phyloP scores from a whole-genome alignment of 2,329 filamentous ascomycete species.

The Rutstroemia sydowiana region DNA sequence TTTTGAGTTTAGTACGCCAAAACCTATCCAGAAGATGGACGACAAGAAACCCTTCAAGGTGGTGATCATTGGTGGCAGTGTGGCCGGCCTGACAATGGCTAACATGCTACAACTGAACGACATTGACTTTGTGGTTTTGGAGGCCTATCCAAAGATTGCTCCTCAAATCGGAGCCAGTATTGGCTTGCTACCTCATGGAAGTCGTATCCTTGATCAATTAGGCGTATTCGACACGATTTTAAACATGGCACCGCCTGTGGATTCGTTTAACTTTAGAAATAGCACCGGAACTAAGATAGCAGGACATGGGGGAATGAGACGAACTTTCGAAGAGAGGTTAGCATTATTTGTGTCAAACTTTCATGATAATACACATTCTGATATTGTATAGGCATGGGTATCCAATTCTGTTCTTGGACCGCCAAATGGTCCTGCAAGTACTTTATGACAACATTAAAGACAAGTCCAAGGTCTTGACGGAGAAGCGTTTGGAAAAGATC shows the following conservation, averaged over 20 bases:
- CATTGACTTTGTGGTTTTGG: conserved; percentile 44
- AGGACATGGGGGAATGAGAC: background rate
- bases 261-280: background rate
- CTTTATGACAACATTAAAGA: conserved; percentile 25
- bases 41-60: conserved; percentile 23
- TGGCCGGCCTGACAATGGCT: conserved; percentile 42
- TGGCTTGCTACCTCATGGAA: conserved; percentile 36
- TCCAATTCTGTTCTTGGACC: conserved; percentile 26
- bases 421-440: conserved; percentile 30
- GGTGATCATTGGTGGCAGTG: conserved; percentile 42
- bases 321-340: conserved; percentile 1
- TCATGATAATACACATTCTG: background rate
- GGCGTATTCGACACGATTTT: conserved; percentile 28
- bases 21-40: background rate
- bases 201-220: conserved; percentile 43
- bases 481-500: conserved; percentile 7
- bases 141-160: conserved; percentile 35
- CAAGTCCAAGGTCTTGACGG: conserved; percentile 9
- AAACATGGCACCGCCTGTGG: conserved; percentile 2
- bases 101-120: conserved; percentile 37
- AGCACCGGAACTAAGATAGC: background rate
- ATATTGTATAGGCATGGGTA: conserved; percentile 9
- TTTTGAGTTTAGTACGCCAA: background rate
- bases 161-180: conserved; percentile 43
- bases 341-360: background rate